Evolutionary conservation across 106 monocot species (phyloP).

Genomic region (Gastrodia elata): DNA sequence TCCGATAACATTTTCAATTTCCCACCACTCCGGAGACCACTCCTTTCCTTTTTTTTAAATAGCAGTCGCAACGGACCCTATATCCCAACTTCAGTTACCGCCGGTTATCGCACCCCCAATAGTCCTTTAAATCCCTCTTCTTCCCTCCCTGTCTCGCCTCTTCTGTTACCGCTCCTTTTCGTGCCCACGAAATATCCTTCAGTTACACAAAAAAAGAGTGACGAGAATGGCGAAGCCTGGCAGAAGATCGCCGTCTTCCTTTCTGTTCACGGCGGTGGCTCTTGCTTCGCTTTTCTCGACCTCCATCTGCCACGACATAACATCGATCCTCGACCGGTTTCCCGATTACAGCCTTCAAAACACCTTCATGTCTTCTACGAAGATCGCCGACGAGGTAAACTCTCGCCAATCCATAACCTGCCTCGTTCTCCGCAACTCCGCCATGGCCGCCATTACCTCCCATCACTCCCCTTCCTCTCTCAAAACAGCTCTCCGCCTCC

Average conservation of each 20-base stretch:
- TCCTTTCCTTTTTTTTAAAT: too few relatives aligned
- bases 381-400: constrained; percentile 94
- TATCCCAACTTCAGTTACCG: too few relatives aligned
- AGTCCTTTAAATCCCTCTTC: neutral
- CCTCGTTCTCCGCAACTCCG: constrained; percentile 69
- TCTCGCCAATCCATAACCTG: constrained; percentile 66
- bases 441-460: constrained; percentile 61
- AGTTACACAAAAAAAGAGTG: neutral
- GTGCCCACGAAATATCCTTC: neutral
- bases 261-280: constrained; percentile 2
- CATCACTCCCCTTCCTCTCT: constrained; percentile 50
- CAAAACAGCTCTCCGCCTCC: constrained; percentile 89
- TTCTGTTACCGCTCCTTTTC: neutral
- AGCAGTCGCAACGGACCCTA: too few relatives aligned
- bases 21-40: too few relatives aligned
- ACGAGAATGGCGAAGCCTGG: neutral
- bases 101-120: too few relatives aligned
- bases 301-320: constrained; percentile 52
- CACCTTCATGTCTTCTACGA: constrained; percentile 61
- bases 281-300: neutral
- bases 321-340: constrained; percentile 50
- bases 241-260: neutral
- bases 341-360: constrained; percentile 83
- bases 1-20: too few relatives aligned
- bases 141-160: neutral